phyloP scores from a whole-genome alignment of 1,284 basidiomycete species.

The Rhodotorula sp. region DNA sequence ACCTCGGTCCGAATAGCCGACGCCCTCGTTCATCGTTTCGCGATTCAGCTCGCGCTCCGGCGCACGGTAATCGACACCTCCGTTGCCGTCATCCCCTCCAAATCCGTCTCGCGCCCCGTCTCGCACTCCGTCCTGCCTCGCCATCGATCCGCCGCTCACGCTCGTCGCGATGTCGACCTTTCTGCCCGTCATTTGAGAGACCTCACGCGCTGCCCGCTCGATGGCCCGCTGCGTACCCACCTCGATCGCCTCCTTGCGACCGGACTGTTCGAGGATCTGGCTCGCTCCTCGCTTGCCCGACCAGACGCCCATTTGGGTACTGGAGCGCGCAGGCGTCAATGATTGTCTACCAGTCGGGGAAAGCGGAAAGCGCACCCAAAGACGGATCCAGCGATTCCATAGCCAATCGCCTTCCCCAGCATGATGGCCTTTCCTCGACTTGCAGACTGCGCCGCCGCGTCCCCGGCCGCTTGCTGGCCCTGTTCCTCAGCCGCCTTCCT shows the following conservation, averaged over 20 bases:
- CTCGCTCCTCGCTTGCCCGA: slow-evolving; percentile 11
- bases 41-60: slow-evolving; percentile 15
- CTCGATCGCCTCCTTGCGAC: slow-evolving; percentile 19
- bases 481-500: slow-evolving; percentile 24
- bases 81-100: not conserved
- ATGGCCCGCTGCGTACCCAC: slow-evolving; percentile 6
- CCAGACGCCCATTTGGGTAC: slow-evolving; percentile 16
- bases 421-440: slow-evolving; percentile 12
- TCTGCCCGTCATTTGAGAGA: slow-evolving; percentile 10
- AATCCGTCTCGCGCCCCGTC: not conserved
- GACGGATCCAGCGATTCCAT: slow-evolving; percentile 21
- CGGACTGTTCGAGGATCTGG: slow-evolving; percentile 15
- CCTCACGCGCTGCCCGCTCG: slow-evolving; percentile 5
- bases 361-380: slow-evolving; percentile 8
- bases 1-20: slow-evolving; percentile 33
- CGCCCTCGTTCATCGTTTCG: slow-evolving; percentile 1
- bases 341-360: fast-evolving
- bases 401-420: slow-evolving; percentile 28
- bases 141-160: not conserved
- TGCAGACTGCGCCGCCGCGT: slow-evolving; percentile 19
- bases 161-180: not conserved
- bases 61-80: slow-evolving; percentile 14
- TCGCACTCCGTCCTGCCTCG: not conserved
- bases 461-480: not conserved
- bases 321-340: not conserved